Evolutionary conservation across 2,329 filamentous ascomycete genomes (phyloP).

Genomic region (Talaromyces sp.): DNA sequence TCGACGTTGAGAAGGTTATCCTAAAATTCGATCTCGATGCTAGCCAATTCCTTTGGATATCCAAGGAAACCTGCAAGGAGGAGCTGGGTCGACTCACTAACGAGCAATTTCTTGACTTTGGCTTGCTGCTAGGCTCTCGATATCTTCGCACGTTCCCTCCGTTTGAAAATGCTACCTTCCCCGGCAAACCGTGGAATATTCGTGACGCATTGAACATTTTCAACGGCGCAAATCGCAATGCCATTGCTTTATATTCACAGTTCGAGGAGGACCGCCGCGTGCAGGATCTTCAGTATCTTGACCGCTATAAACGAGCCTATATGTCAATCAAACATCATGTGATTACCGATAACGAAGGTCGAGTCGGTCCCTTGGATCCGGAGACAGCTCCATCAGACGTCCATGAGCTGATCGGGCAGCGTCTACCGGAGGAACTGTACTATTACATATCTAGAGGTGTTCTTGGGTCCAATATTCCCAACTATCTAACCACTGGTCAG

Average conservation of each 20-base stretch:
- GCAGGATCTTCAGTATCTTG: constrained; percentile 69
- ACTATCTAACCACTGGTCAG: constrained; percentile 75
- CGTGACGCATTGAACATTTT: constrained; percentile 75
- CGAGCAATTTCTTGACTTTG: constrained; percentile 74
- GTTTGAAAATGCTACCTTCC: constrained; percentile 59
- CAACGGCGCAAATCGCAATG: constrained; percentile 59
- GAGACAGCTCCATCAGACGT: constrained; percentile 74
- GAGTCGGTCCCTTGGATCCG: constrained; percentile 67
- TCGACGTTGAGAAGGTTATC: constrained; percentile 73
- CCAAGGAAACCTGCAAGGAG: constrained; percentile 65
- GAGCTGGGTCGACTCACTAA: constrained; percentile 60
- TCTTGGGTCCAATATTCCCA: constrained; percentile 71
- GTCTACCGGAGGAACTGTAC: constrained; percentile 82
- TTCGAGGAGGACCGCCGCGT: constrained; percentile 73
- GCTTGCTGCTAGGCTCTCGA: constrained; percentile 75
- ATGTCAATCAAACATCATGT: constrained; percentile 86
- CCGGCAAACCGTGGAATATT: constrained; percentile 55
- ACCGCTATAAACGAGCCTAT: constrained; percentile 79
- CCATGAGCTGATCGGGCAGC: constrained; percentile 84
- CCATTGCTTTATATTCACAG: constrained; percentile 67
- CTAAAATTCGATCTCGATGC: constrained; percentile 52
- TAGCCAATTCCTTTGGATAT: constrained; percentile 58
- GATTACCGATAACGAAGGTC: constrained; percentile 70
- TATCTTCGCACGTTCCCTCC: constrained; percentile 76
- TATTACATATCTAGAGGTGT: constrained; percentile 82